phyloP scores from a whole-genome alignment of 2,329 filamentous ascomycete species.

The Ceratocystis destructans region DNA sequence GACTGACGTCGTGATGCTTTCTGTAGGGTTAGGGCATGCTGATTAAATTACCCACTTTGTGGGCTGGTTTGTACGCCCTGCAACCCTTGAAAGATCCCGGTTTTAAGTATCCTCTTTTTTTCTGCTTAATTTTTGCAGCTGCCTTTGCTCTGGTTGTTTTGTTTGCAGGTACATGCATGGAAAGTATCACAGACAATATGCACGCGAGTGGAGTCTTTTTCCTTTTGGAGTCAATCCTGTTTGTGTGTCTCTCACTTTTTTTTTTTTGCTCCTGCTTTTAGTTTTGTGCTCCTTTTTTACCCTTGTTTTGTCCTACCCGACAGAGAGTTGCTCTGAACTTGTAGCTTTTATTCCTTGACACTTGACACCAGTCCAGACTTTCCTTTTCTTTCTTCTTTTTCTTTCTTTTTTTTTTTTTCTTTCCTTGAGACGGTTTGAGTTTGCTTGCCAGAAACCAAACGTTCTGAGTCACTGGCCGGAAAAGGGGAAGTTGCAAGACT shows the following conservation, averaged over 20 bases:
- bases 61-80: neutral
- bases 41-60: neutral
- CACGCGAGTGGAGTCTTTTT: constrained; percentile 1
- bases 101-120: neutral
- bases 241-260: neutral
- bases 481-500: neutral
- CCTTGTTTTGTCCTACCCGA: constrained; percentile 3
- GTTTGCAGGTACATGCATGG: neutral
- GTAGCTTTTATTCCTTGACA: neutral
- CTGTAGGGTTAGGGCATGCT: neutral
- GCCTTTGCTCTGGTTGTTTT: neutral
- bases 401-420: neutral
- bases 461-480: neutral
- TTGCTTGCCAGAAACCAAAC: neutral
- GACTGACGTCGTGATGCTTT: neutral
- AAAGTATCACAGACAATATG: constrained; percentile 1
- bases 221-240: too few species aligned
- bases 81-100: neutral
- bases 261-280: neutral
- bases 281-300: neutral
- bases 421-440: neutral
- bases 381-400: neutral
- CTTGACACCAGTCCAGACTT: too few species aligned
- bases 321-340: neutral
- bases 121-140: neutral